Percentiles rank a stretch among this genome's conserved stretches.
Conservation (phyloP, 192 early-diverging fungal genomes). For the Cladochytrium replicatum region DNA sequence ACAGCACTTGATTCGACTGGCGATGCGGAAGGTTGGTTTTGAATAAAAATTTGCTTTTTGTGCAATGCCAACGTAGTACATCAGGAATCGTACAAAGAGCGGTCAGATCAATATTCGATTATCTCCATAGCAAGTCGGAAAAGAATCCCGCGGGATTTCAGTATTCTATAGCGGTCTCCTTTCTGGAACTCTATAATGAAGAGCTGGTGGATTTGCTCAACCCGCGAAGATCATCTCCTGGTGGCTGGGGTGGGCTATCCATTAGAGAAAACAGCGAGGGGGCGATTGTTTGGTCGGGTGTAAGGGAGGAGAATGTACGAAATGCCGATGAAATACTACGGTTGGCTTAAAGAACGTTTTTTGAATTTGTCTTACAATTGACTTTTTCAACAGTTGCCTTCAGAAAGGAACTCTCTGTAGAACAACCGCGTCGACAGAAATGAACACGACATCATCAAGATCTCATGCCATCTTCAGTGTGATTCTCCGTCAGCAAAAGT, state of each 20-base stretch:
- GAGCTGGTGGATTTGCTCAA: slow-evolving; percentile 31
- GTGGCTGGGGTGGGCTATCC: slow-evolving; percentile 25
- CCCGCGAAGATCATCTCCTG: slow-evolving; percentile 24
- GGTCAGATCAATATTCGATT: slow-evolving; percentile 25
- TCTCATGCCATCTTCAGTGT: slow-evolving; percentile 43
- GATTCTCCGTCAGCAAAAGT: slow-evolving; percentile 24
- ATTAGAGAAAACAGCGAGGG: slow-evolving; percentile 38
- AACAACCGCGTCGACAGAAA: slow-evolving; percentile 40
- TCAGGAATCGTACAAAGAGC: slow-evolving; percentile 42
- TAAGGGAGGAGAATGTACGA: slow-evolving; percentile 21
- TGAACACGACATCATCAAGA: slow-evolving; percentile 32
- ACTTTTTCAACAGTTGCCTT: slow-evolving; percentile 19
- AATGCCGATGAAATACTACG: slow-evolving; percentile 16
- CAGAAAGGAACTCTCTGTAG: slow-evolving; percentile 27
- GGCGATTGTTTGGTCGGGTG: slow-evolving; percentile 27
- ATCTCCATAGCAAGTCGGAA: slow-evolving; percentile 11
- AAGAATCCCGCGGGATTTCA: slow-evolving; percentile 10
- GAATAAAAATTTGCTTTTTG: too few relatives aligned
- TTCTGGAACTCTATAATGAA: slow-evolving; percentile 52
- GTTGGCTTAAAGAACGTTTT: slow-evolving; percentile 6
- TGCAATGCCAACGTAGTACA: slow-evolving; percentile 6
- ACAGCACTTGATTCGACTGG: too few relatives aligned
- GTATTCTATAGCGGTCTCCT: slow-evolving; percentile 26
- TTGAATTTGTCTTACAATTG: not conserved
- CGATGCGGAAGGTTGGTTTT: too few relatives aligned